A percentile compares a stretch with the other conserved stretches of the same genome.
Evolutionary conservation across 768 basidiomycete genomes (phyloP).

Genomic region (Leccinum boreale): DNA sequence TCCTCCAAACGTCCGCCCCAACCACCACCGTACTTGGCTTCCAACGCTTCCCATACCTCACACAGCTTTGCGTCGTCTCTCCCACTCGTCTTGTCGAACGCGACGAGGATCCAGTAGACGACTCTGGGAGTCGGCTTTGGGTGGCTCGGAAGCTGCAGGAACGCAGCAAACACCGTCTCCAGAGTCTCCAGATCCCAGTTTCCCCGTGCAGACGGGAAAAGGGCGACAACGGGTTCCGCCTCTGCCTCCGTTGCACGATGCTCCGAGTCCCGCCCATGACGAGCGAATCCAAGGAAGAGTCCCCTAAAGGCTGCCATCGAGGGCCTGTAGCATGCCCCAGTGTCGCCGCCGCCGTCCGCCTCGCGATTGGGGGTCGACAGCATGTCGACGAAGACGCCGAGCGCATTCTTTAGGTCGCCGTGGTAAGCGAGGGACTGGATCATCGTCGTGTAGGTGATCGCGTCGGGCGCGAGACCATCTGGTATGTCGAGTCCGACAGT

Average conservation of each 20-base stretch:
- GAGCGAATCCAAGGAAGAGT: slow-evolving; percentile 72
- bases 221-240: slow-evolving; percentile 1
- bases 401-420: slow-evolving; percentile 56
- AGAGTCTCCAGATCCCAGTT: slow-evolving; percentile 61
- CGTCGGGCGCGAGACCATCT: slow-evolving; percentile 49
- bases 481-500: slow-evolving; percentile 45
- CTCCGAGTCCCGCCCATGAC: slow-evolving; percentile 43
- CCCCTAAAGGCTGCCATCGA: slow-evolving; percentile 60
- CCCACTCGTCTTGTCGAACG: slow-evolving; percentile 59
- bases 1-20: slow-evolving; percentile 44
- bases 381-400: slow-evolving; percentile 69
- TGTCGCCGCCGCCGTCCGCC: slow-evolving; percentile 20
- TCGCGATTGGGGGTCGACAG: slow-evolving; percentile 43
- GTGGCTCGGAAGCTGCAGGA: slow-evolving; percentile 52
- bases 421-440: slow-evolving; percentile 70
- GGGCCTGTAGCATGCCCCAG: slow-evolving; percentile 36
- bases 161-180: slow-evolving; percentile 53
- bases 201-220: slow-evolving; percentile 8
- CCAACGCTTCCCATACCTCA: slow-evolving; percentile 54
- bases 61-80: slow-evolving; percentile 49
- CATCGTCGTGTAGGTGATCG: slow-evolving; percentile 63
- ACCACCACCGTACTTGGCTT: slow-evolving; percentile 47
- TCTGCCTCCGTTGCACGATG: neutral
- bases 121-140: slow-evolving; percentile 42
- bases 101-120: slow-evolving; percentile 66